phyloP scores from a whole-genome alignment of 768 basidiomycete genomes.

The Cyathus striatus region DNA sequence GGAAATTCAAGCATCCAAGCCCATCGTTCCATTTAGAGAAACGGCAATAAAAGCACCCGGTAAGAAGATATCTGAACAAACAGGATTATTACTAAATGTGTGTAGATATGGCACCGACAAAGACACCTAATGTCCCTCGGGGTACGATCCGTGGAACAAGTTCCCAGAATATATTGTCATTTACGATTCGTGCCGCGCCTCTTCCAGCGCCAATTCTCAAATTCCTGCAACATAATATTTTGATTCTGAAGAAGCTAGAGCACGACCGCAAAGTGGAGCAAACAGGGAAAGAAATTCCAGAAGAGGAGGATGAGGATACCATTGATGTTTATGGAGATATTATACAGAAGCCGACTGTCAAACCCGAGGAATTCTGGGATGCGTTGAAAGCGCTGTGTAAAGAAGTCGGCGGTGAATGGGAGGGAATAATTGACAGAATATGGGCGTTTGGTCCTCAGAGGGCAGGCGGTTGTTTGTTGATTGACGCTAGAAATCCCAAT shows the following conservation, averaged over 20 bases:
- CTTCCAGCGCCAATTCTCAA: constrained; percentile 66
- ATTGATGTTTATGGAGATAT: constrained; percentile 53
- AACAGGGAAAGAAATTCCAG: constrained; percentile 21
- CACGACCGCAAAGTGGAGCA: constrained; percentile 33
- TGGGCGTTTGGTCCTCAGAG: constrained; percentile 93
- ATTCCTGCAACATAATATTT: constrained; percentile 74
- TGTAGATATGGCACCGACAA: constrained; percentile 84
- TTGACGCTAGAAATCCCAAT: constrained; percentile 59
- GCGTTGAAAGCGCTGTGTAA: constrained; percentile 58
- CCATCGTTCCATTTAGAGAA: constrained; percentile 97
- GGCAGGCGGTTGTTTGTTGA: constrained; percentile 80
- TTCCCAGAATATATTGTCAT: constrained; percentile 67
- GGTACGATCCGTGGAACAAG: constrained; percentile 76
- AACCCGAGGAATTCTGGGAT: constrained; percentile 77
- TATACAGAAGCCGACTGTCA: constrained; percentile 56
- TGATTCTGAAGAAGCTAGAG: constrained; percentile 56
- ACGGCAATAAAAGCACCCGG: constrained; percentile 81
- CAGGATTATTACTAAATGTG: not conserved
- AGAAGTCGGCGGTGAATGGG: constrained; percentile 84
- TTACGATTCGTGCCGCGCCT: constrained; percentile 79
- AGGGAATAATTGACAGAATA: constrained; percentile 57
- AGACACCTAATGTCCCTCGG: constrained; percentile 60
- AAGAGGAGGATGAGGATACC: constrained; percentile 32
- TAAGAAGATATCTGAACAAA: constrained; percentile 17
- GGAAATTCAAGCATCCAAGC: constrained; percentile 89